Evolutionary conservation across 805 yeast genomes (phyloP).

Genomic region (Candida maesae): DNA sequence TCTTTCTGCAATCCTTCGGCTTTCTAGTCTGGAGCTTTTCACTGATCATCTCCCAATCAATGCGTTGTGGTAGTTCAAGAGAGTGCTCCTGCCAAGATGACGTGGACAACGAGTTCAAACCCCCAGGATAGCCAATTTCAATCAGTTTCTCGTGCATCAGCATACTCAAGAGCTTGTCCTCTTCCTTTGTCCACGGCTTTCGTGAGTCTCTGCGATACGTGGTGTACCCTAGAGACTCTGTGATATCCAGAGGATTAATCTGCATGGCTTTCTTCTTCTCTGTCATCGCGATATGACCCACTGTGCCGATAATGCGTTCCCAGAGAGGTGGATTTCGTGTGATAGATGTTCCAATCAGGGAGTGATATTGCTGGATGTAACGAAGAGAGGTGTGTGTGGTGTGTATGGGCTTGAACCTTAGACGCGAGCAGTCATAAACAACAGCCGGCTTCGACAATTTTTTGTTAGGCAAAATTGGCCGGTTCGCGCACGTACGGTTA

Average conservation of each 20-base stretch:
- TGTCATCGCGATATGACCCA: constrained; percentile 5
- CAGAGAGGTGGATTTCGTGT: no score
- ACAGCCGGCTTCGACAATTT: no score
- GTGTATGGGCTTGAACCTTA: no score
- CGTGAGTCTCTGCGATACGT: constrained; percentile 62
- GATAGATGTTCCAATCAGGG: no score
- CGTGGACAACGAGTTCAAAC: constrained; percentile 29
- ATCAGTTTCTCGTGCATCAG: constrained; percentile 37
- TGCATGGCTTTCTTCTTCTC: constrained; percentile 26
- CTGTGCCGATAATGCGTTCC: no score
- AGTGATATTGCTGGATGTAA: no score
- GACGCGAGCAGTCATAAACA: no score
- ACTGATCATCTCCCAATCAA: constrained; percentile 64
- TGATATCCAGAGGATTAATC: constrained; percentile 44
- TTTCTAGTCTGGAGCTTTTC: constrained; percentile 50
- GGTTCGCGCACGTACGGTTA: not conserved
- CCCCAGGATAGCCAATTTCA: constrained; percentile 32
- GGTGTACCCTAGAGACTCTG: constrained; percentile 71
- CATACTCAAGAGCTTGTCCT: constrained; percentile 53
- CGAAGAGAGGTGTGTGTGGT: no score
- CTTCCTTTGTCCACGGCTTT: constrained; percentile 72
- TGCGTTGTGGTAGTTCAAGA: constrained; percentile 28
- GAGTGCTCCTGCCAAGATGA: constrained; percentile 25
- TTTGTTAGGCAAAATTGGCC: no score
- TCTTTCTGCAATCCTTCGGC: constrained; percentile 77